phyloP scores from a whole-genome alignment of 352 stramenopile genomes.

The Blastocystis sp. region DNA sequence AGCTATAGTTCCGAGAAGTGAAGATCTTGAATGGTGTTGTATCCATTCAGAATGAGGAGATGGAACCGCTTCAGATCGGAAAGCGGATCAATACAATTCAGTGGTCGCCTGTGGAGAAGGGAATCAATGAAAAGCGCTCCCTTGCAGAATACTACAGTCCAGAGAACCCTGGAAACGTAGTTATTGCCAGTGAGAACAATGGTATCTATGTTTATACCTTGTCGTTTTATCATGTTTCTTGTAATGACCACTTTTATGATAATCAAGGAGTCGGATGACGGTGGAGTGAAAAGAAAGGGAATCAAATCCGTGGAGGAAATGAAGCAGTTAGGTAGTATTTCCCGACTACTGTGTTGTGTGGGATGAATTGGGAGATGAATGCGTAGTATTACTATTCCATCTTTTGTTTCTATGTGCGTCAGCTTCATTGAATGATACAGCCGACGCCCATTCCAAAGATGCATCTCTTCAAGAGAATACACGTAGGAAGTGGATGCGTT shows the following conservation, averaged over 20 bases:
- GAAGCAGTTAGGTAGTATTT: neutral
- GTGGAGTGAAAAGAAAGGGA: too few relatives aligned
- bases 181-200: constrained; percentile 11
- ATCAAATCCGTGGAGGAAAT: too few relatives aligned
- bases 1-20: neutral
- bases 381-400: neutral
- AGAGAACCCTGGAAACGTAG: neutral
- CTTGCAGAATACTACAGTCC: neutral
- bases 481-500: neutral
- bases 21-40: neutral
- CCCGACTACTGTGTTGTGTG: neutral
- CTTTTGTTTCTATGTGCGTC: neutral
- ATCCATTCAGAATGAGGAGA: neutral
- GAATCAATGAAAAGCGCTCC: neutral
- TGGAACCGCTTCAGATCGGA: neutral
- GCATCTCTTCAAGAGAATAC: neutral
- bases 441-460: neutral
- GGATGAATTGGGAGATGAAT: neutral
- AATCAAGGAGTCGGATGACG: neutral
- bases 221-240: constrained; percentile 16
- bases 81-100: neutral
- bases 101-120: constrained; percentile 25
- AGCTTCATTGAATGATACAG: neutral
- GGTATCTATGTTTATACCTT: constrained; percentile 28
- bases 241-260: neutral